Base-by-base conservation (phyloP, 2,329 filamentous ascomycete species). In the Paraphaeosphaeria minitans region DNA sequence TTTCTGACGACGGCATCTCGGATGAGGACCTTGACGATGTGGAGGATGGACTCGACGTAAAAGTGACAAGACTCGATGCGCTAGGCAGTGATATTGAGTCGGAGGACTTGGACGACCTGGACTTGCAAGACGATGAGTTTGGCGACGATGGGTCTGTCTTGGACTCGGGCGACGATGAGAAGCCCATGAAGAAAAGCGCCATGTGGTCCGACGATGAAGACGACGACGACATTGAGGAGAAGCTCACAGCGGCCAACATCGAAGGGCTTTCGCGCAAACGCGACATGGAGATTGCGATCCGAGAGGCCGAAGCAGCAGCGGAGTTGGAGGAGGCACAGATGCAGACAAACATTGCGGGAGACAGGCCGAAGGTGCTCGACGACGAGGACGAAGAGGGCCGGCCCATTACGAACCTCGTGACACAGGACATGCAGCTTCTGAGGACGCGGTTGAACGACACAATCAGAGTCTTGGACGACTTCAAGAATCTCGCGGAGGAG, bases 171-270 rank as follows among this genome's bases (percentile, higher is more conserved):
- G 76, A 58, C 45, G 69, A 73, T 47, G 69, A 73, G 33, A 76
- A 59, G 46, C 68, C 71, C 33, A 66, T 63, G 64, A 76, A 63
- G 72, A 79, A 70, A 63, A 65, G 84, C 69, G 86, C 89, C 64
- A 92, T 97, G 83, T 99, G 96, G 83, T 98, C 95, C 0, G 94
- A 98, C 66, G 94, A 98, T 72, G 95, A 98, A 64, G 94, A 98
- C 72, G 93, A 96, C 68, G 91, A 94, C 64, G 93, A 90, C 0
- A 89, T 87, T 5, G 92, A 97, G 78, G 93, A 97, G 79, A 89
- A 89, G 75, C 84, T 99, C 66, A 99, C 92, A 53, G 93, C 93
- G 1, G 95, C 95, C 62, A 99, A 99, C 77, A 98, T 99, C 63
- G 95, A 90, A 69, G 95, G 95, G 58, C 81, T 99, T 56, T 93